A percentile compares a stretch with the other conserved stretches of the same genome.
Conservation (phyloP, 148 eudicot genomes). For the Polygonum aviculare region DNA sequence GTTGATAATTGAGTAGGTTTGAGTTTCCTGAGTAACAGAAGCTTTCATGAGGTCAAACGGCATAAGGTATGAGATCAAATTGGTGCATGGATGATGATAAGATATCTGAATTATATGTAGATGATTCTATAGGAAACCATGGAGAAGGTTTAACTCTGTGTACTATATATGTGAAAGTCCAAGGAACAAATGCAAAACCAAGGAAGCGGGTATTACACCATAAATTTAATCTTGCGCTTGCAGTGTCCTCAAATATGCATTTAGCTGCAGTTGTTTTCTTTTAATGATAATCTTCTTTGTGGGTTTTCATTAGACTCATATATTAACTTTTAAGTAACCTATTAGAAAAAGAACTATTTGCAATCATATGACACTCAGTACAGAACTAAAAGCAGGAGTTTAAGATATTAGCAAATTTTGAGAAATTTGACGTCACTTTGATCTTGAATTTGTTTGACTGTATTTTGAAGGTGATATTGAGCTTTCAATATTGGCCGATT, state of each 20-base stretch:
- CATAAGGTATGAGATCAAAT: neutral
- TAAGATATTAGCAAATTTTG: neutral
- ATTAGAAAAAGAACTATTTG: neutral
- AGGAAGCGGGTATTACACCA: neutral
- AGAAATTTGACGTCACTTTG: neutral
- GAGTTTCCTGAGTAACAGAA: neutral
- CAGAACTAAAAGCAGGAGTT: neutral
- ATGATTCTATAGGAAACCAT: neutral
- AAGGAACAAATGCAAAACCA: no score
- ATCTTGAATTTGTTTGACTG: neutral
- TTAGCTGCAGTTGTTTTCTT: neutral
- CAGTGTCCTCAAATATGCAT: neutral
- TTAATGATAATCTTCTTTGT: neutral
- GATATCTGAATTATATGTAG: neutral
- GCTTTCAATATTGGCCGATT: slow-evolving; percentile 79
- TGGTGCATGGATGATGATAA: neutral
- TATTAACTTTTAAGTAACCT: neutral
- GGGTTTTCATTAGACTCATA: neutral
- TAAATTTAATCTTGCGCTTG: neutral
- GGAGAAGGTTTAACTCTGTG: neutral
- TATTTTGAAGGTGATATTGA: slow-evolving; percentile 78
- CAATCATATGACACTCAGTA: neutral
- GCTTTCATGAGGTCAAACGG: neutral
- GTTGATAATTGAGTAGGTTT: neutral
- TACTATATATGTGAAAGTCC: neutral